A percentile compares a stretch with the other conserved stretches of the same genome.
Evolutionary conservation across 768 basidiomycete species (phyloP).

Genomic region (Podaxis rugospora): DNA sequence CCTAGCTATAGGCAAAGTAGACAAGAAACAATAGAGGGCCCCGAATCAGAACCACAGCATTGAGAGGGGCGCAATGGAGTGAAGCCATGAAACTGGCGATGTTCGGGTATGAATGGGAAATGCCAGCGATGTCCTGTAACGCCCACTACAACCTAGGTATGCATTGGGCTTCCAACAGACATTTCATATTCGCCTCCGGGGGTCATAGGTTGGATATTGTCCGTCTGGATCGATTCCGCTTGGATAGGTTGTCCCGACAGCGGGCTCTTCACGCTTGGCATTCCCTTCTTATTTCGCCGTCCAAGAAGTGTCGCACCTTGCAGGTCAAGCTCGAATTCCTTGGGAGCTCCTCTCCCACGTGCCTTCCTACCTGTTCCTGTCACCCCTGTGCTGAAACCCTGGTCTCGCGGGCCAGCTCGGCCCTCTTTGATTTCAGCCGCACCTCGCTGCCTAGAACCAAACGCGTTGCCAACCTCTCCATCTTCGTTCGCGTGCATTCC

Average conservation of each 20-base stretch:
- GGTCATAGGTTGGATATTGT: slow-evolving; percentile 5
- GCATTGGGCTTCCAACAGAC: slow-evolving; percentile 23
- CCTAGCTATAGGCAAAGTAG: neutral
- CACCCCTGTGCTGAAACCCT: slow-evolving; percentile 18
- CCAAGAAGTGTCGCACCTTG: slow-evolving; percentile 85
- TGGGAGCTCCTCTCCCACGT: slow-evolving; percentile 5
- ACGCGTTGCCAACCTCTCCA: neutral
- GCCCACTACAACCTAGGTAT: slow-evolving; percentile 5
- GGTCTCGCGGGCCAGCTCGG: slow-evolving; percentile 32
- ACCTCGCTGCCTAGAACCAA: slow-evolving; percentile 6
- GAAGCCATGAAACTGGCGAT: neutral
- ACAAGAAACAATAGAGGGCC: neutral
- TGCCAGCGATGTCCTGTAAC: neutral
- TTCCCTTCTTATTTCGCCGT: slow-evolving; percentile 45
- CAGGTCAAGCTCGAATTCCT: slow-evolving; percentile 79
- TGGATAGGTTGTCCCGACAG: slow-evolving; percentile 7
- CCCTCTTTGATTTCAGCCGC: slow-evolving; percentile 24
- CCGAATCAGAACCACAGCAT: neutral
- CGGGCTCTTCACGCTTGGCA: slow-evolving; percentile 20
- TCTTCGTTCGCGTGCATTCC: slow-evolving; percentile 27
- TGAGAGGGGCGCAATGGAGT: neutral
- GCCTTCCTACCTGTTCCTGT: slow-evolving; percentile 15
- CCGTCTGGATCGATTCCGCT: neutral
- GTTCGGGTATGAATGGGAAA: neutral
- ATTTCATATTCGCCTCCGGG: slow-evolving; percentile 16